phyloP scores from a whole-genome alignment of 2,329 filamentous ascomycete species.

The Fusarium torreyae region DNA sequence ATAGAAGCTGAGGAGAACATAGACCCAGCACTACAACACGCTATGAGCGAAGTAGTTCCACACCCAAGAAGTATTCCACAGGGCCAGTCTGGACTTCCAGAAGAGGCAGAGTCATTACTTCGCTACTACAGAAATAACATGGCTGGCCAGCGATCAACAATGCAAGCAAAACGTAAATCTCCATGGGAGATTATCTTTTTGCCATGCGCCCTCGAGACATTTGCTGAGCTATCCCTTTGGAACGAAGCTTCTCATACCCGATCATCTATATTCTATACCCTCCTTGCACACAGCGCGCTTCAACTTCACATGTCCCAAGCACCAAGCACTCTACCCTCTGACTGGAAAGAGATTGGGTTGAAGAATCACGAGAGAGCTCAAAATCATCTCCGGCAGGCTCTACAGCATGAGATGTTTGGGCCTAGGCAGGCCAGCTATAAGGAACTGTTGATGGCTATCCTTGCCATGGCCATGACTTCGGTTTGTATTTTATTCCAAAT shows the following conservation, averaged over 20 bases:
- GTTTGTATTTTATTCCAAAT: not conserved
- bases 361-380: slow-evolving; percentile 53
- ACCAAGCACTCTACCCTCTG: slow-evolving; percentile 10
- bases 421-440: slow-evolving; percentile 60
- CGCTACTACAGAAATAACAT: slow-evolving; percentile 50
- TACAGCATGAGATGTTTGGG: slow-evolving; percentile 53
- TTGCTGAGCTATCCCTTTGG: slow-evolving; percentile 60
- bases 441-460: slow-evolving; percentile 61
- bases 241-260: slow-evolving; percentile 57
- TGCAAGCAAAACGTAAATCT: slow-evolving; percentile 55
- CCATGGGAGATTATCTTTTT: slow-evolving; percentile 62
- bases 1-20: not conserved
- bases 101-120: slow-evolving; percentile 49
- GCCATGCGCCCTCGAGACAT: slow-evolving; percentile 58
- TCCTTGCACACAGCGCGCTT: slow-evolving; percentile 61
- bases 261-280: slow-evolving; percentile 57
- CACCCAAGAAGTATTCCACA: slow-evolving; percentile 6
- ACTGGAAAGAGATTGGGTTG: slow-evolving; percentile 51
- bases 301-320: slow-evolving; percentile 52
- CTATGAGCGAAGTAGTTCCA: slow-evolving; percentile 6
- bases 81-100: slow-evolving; percentile 16
- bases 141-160: slow-evolving; percentile 48
- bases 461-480: slow-evolving; percentile 50
- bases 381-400: slow-evolving; percentile 52
- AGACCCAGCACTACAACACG: fast-evolving